These are phyloP conservation scores for Metarhizium album DNA, from an alignment of 2,329 filamentous ascomycete species.

Conservation along the genomic window DNA sequence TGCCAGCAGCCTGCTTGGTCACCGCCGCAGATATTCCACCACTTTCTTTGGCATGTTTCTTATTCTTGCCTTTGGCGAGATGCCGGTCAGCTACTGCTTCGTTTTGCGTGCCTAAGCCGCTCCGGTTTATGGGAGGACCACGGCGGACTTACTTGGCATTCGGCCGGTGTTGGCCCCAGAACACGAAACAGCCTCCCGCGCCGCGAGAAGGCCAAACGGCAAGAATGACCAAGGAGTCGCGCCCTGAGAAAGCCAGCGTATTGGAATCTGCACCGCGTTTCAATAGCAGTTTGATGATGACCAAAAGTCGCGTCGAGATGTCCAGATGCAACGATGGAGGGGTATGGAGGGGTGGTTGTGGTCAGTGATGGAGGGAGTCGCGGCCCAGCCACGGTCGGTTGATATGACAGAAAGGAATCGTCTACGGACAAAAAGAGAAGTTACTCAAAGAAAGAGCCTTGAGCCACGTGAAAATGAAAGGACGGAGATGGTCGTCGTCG, in stretches of 20 bases:
- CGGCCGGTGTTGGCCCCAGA: constrained; percentile 20
- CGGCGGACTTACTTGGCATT: constrained; percentile 24
- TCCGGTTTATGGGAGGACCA: neutral
- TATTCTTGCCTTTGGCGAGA: constrained; percentile 28
- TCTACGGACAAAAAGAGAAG: neutral
- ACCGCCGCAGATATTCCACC: constrained; percentile 42
- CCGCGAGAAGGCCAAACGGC: constrained; percentile 12
- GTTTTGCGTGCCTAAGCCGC: neutral
- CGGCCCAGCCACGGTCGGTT: constrained; percentile 1
- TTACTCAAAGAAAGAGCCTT: neutral
- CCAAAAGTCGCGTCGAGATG: constrained; percentile 2
- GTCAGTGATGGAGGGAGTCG: constrained; percentile 2
- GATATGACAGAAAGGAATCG: neutral
- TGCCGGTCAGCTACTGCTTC: neutral
- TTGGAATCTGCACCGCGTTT: neutral
- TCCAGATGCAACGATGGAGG: constrained; percentile 5
- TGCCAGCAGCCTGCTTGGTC: constrained; percentile 40
- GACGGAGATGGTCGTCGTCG: neutral
- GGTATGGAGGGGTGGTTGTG: constrained; percentile 6
- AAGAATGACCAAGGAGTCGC: constrained; percentile 6
- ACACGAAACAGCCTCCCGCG: constrained; percentile 22
- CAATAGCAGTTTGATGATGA: neutral
- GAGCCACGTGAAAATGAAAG: neutral
- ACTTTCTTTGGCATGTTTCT: constrained; percentile 44
- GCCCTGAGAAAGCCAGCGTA: neutral